Evolutionary conservation across 164 flowering plant species (phyloP), one percentile per base, ranked within the genome.

Genomic region (Kalanchoe fedtschenkoi): DNA sequence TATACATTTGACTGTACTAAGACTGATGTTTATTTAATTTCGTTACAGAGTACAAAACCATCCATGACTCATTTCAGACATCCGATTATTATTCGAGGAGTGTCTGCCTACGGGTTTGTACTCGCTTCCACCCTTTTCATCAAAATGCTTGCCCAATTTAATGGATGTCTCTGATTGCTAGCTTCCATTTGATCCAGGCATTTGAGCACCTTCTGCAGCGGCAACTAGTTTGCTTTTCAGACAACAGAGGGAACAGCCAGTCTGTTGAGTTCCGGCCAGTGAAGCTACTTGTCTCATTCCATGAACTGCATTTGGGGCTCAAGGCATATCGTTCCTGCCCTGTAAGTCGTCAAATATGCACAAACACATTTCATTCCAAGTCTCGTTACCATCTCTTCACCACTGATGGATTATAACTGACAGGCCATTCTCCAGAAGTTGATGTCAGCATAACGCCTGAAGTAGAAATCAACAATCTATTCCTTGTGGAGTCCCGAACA

Each of bases 81-180:
- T 74, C 85, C 17, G 99, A 87, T 62, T 75, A 75, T 72, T 88
- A 84, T 71, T 72, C 90, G 41, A 69, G 72, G 39, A 71, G 65
- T 71, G 93, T 87, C 15, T 90, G 93, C 76, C 74, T 88, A 61
- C 76, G 88, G 89, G 99, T 93, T 32, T 19, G 96, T 74, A 60
- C n/a, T n/a, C n/a, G n/a, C n/a, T 58, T 24, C 5, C 58, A 19
- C 21, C 61, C 58, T 24, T 13, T 33, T 37, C 30, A 13, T 38
- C 34, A 33, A 9, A 16, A 21, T n/a, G 9, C 5, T 58, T 11
- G 42, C 34, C 14, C 7, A 24, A 35, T 32, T 30, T n/a, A 17
- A 46, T 6, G 19, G 34, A 58, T 54, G 5, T 22, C 34, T 33
- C 37, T 46, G 42, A 35, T 17, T 35, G 3, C 17, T n/a, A 58